Evolutionary conservation across 768 basidiomycete genomes (phyloP).

Genomic region (Nidularia sp.): DNA sequence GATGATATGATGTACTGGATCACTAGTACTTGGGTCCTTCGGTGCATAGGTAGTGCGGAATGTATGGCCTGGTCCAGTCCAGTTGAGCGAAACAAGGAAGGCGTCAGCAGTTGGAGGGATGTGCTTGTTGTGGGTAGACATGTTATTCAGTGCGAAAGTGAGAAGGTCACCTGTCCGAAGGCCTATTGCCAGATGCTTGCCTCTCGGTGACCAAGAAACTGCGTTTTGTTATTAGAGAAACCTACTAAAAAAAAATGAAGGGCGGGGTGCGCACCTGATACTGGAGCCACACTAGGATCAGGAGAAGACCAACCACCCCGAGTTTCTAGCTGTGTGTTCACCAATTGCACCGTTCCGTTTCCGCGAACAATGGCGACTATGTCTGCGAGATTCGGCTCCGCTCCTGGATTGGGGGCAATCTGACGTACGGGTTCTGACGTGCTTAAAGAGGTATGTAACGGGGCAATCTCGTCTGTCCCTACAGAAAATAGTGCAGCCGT

Average conservation of each 20-base stretch:
- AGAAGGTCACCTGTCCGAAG: slow-evolving; percentile 67
- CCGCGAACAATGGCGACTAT: slow-evolving; percentile 53
- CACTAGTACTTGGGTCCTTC: slow-evolving; percentile 13
- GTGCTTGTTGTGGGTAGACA: slow-evolving; percentile 50
- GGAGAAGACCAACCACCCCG: slow-evolving; percentile 53
- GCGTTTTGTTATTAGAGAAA: slow-evolving; percentile 2
- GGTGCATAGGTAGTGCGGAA: slow-evolving; percentile 65
- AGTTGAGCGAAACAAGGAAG: slow-evolving; percentile 51
- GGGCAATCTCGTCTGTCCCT: slow-evolving; percentile 36
- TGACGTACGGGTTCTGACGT: slow-evolving; percentile 44
- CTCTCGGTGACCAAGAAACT: slow-evolving; percentile 87
- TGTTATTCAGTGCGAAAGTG: slow-evolving; percentile 57
- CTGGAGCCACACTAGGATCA: slow-evolving; percentile 46
- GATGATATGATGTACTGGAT: slow-evolving; percentile 40
- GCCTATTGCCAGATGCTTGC: slow-evolving; percentile 79
- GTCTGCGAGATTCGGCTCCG: slow-evolving; percentile 44
- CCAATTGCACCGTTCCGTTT: slow-evolving; percentile 50
- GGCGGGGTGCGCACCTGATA: slow-evolving; percentile 44
- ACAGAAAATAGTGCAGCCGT: slow-evolving; percentile 44
- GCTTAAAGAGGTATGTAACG: slow-evolving; percentile 45
- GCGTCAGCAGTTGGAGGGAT: slow-evolving; percentile 53
- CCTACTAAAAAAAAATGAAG: too few relatives aligned
- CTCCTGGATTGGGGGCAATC: slow-evolving; percentile 63
- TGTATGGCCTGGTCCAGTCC: slow-evolving; percentile 65
- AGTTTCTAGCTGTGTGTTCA: slow-evolving; percentile 51